Evolutionary conservation across 768 basidiomycete genomes (phyloP), one percentile per base, ranked within the genome.

Genomic region (Galerina sulciceps): DNA sequence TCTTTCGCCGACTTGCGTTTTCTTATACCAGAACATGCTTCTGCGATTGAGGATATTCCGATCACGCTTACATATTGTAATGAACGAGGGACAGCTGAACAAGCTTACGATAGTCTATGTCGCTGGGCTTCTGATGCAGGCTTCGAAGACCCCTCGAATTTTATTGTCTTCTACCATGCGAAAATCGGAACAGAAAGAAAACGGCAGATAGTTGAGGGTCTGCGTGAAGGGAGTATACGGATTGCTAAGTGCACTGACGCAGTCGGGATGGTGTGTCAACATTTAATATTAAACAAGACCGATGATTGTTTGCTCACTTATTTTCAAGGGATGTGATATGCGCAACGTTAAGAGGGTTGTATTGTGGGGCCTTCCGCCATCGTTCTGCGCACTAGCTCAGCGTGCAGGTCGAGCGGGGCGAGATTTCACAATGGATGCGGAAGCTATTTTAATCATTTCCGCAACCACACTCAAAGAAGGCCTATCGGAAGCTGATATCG

Each of bases 231-330:
- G 3, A 34, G 44, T 20, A 47, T 70, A 10, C 65, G 64, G 1
- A 61, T 70, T 43, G 23, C 67, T 14, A 59, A 60, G 22, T 67
- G 65, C 38, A 72, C 70, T 20, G 64, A 68, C 34, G 69, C 70
- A 4, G 49, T 68, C 4, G 70, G 71, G 43, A 71, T 72, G 71
- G 71, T 70, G 17, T n/a, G n/a, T n/a, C n/a, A n/a, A n/a, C n/a
- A n/a, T n/a, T n/a, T n/a, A 48, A 68, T 49, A 31, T 40, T 6
- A 41, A 18, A 34, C 34, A 14, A 48, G 22, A n/a, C 15, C 9
- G 34, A 17, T 20, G 10, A 31, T 18, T 3, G 18, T 1, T 13
- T 35, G 43, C 23, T 40, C 35, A 36, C 37, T 22, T 38, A 20
- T 6, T 10, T 3, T 11, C 36, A 66, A 59, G 65, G 65, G 9